Percentiles rank a stretch among this genome's conserved stretches.
These are phyloP conservation scores for Acorus gramineus DNA, from an alignment of 106 monocot genomes.

Conservation along the genomic window DNA sequence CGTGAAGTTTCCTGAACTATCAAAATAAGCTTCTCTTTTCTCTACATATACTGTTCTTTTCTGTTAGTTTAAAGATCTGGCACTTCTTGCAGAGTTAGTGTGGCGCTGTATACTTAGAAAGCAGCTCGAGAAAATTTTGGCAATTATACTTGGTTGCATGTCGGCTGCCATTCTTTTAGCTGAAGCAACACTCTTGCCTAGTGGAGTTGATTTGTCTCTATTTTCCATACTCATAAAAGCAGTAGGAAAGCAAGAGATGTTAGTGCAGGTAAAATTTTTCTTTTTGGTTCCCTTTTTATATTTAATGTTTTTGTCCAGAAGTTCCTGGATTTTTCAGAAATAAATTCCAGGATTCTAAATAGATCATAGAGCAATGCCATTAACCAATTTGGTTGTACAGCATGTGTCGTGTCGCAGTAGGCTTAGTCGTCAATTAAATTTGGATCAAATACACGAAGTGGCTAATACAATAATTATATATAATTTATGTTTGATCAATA, in stretches of 20 bases:
- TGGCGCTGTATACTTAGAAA: constrained; percentile 83
- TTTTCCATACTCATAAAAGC: constrained; percentile 91
- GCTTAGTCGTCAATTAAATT: no score
- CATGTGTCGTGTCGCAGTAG: no score
- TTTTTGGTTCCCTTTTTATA: neutral
- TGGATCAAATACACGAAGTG: no score
- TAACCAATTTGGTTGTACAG: no score
- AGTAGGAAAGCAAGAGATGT: constrained; percentile 79
- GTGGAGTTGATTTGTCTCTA: constrained; percentile 78
- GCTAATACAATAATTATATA: no score
- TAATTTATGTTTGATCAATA: no score
- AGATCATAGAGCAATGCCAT: no score
- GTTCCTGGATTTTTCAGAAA: no score
- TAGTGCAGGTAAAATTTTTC: constrained; percentile 64
- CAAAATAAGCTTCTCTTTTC: no score
- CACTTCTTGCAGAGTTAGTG: constrained; percentile 53
- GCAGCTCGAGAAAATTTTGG: constrained; percentile 60
- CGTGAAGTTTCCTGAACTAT: no score
- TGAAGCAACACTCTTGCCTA: constrained; percentile 86
- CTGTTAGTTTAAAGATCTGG: neutral
- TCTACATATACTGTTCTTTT: neutral
- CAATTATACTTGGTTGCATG: constrained; percentile 68
- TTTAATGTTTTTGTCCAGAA: neutral
- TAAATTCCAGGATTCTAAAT: no score
- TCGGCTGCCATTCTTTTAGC: constrained; percentile 96